Evolutionary conservation across 257 asterid species (phyloP), one percentile per base, ranked within the genome.

Genomic region (Henckelia pumila): DNA sequence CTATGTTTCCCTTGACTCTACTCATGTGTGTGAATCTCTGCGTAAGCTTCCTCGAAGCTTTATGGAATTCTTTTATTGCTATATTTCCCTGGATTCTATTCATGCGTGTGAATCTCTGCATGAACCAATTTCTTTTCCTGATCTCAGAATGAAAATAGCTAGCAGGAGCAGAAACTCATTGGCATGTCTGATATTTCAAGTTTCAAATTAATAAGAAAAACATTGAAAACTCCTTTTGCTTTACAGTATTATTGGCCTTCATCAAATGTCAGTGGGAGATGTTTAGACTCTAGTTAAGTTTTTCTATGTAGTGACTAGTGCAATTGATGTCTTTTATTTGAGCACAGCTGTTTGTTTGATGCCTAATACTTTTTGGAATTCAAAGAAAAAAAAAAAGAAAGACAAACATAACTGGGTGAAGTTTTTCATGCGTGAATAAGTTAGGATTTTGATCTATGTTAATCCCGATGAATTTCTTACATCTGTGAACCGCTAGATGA

Each of bases 341-440:
- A 37, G 61, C 21, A 56, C 19, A 33, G 25, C 32, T 8, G 29
- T 56, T 25, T 50, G 60, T 63, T 58, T 63, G 26, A 23, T 50
- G 32, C 10, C 55, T 29, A 8, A n/a, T 58, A 8, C 60, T 7
- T 11, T 47, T 61, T 20, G 20, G 64, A 37, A 17, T 55, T 33
- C 49, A 37, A 6, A 53, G 61, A 6, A 35, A 59, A 35, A 40
- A 28, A 28, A 28, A 8, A 10, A 22, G 2, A 33, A 22, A 3
- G 71, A 17, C 11, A 23, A 50, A 35, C 49, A n/a, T 16, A 37
- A 64, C 72, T 26, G 29, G 70, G 8, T 59, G 30, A 56, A 22
- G 16, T 14, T 20, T 28, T 32, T 24, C 17, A 53, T 30, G 37
- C 25, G 20, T 28, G 52, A 56, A 35, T 44, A 9, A 56, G 25